These are phyloP conservation scores for Aspergillus transmontanensis DNA, from an alignment of 2,329 filamentous ascomycete genomes.

Conservation along the genomic window DNA sequence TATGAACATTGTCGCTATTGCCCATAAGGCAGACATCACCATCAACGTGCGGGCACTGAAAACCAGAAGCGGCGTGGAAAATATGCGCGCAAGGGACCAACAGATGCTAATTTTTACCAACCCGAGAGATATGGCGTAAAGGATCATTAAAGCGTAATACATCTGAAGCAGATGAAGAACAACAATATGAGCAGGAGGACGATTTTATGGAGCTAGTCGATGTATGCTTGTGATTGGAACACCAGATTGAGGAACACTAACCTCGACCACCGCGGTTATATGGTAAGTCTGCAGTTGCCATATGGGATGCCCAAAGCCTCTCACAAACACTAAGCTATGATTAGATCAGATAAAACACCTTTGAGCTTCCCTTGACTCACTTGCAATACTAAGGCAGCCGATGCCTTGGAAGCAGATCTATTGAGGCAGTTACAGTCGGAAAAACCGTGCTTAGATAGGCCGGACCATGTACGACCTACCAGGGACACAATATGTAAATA, in stretches of 20 bases:
- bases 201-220: background rate
- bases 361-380: background rate
- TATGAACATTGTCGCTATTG: background rate
- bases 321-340: background rate
- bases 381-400: background rate
- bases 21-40: background rate
- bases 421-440: background rate
- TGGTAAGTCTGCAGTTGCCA: background rate
- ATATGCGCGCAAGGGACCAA: background rate
- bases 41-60: background rate
- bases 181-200: background rate
- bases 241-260: background rate
- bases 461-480: background rate
- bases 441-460: too few species aligned
- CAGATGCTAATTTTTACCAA: conserved; percentile 1
- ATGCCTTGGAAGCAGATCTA: background rate
- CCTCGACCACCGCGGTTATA: background rate
- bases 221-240: background rate
- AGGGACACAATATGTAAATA: background rate
- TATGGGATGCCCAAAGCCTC: background rate
- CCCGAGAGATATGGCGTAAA: background rate
- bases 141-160: background rate
- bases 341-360: background rate
- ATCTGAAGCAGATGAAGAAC: background rate
- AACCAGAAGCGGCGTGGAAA: background rate